A percentile compares a stretch with the other conserved stretches of the same genome.
These are phyloP conservation scores for Pouteria campechiana DNA, from an alignment of 179 eudicot genomes.

Conservation along the genomic window DNA sequence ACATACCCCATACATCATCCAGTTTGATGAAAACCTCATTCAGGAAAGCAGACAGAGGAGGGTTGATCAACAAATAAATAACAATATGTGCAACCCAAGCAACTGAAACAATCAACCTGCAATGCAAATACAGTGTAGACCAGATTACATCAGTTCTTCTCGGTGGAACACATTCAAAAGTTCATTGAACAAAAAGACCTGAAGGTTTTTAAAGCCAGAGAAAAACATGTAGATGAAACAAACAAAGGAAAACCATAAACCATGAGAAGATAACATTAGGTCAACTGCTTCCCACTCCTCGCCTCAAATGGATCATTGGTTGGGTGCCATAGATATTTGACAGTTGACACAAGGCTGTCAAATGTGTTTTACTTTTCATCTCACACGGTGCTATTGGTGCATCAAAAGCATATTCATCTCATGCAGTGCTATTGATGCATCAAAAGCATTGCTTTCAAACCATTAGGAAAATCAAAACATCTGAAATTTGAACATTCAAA, in stretches of 20 bases:
- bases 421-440: no score
- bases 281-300: no score
- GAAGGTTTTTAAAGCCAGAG: not conserved
- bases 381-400: no score
- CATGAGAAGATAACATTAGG: not conserved
- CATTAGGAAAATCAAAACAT: no score
- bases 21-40: constrained; percentile 86
- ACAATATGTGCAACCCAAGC: constrained; percentile 96
- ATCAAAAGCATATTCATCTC: no score
- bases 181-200: not conserved
- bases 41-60: constrained; percentile 90
- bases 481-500: no score
- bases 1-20: constrained; percentile 85
- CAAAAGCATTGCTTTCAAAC: no score
- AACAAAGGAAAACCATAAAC: not conserved
- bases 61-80: constrained; percentile 74
- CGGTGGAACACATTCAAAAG: no score
- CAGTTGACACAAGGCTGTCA: no score
- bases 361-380: no score
- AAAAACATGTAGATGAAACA: not conserved
- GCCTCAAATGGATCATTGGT: no score
- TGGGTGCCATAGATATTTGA: no score
- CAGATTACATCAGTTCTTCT: constrained; percentile 1
- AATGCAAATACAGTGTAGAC: constrained; percentile 5
- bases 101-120: constrained; percentile 92